Percentiles rank a stretch among this genome's conserved stretches.
Evolutionary conservation across 2,329 filamentous ascomycete genomes (phyloP).

Genomic region (Nannizziopsis barbatae): DNA sequence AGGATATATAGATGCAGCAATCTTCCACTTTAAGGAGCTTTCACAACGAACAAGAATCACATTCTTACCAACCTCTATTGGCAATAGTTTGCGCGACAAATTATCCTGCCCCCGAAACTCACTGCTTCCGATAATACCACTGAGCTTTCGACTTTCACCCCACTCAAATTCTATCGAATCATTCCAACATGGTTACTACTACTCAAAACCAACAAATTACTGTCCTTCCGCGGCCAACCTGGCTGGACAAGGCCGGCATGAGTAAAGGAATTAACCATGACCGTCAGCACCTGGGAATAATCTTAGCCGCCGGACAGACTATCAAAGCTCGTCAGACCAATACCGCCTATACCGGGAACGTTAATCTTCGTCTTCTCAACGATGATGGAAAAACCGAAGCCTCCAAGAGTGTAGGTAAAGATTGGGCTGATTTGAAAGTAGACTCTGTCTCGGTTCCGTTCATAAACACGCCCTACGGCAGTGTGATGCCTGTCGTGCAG

Average conservation of each 20-base stretch:
- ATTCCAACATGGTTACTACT: background rate
- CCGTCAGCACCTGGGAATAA: conserved; percentile 3
- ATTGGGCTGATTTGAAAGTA: background rate
- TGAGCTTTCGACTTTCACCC: too few relatives aligned
- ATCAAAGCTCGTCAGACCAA: conserved; percentile 1
- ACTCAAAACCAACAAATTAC: background rate
- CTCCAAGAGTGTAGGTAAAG: background rate
- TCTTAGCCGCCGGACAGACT: background rate
- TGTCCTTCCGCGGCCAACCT: background rate
- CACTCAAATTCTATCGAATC: too few relatives aligned
- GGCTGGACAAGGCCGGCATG: conserved; percentile 2
- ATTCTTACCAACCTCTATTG: too few relatives aligned
- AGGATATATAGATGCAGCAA: too few relatives aligned
- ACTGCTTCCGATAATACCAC: too few relatives aligned
- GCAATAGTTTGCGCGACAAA: too few relatives aligned
- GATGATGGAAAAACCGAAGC: conserved; percentile 2
- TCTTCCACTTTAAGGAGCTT: too few relatives aligned
- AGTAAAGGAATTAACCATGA: conserved; percentile 2
- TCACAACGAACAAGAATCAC: too few relatives aligned
- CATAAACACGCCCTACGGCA: background rate
- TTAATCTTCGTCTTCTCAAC: conserved; percentile 1
- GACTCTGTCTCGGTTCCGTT: background rate
- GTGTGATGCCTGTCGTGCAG: background rate
- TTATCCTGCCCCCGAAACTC: too few relatives aligned
- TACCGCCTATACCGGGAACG: background rate